Conservation (phyloP, 257 asterid genomes). For the Verbascum thapsus region DNA sequence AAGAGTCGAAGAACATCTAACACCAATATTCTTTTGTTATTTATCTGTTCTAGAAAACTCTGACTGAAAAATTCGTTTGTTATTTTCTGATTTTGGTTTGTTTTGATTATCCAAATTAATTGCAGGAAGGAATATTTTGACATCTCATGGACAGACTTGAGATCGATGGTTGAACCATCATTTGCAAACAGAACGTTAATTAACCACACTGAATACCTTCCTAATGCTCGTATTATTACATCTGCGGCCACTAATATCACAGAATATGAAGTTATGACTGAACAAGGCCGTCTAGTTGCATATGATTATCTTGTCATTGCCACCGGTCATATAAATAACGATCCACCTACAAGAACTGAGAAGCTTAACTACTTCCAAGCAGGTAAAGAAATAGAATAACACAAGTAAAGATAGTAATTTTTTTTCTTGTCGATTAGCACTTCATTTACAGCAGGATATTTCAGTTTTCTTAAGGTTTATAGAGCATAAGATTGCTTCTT, state of each 20-base stretch:
- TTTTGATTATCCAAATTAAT: slow-evolving; percentile 6
- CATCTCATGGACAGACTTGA: slow-evolving; percentile 80
- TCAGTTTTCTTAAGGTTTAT: no score
- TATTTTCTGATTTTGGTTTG: slow-evolving; percentile 1
- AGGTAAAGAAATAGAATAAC: slow-evolving; percentile 43
- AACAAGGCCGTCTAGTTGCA: slow-evolving; percentile 51
- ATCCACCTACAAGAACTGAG: slow-evolving; percentile 47
- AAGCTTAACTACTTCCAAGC: slow-evolving; percentile 57
- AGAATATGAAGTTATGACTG: slow-evolving; percentile 55
- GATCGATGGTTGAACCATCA: slow-evolving; percentile 81
- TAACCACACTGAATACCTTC: slow-evolving; percentile 71
- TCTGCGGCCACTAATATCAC: slow-evolving; percentile 66
- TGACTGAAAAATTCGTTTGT: no score
- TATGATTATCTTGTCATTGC: slow-evolving; percentile 89
- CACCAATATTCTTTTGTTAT: no score
- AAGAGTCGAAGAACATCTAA: no score
- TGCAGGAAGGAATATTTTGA: slow-evolving; percentile 85
- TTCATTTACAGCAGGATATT: no score
- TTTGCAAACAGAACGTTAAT: slow-evolving; percentile 72
- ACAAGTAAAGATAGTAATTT: background rate
- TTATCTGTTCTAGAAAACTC: no score
- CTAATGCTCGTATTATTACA: slow-evolving; percentile 54
- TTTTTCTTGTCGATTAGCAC: no score
- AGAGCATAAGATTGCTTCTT: no score
- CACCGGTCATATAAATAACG: slow-evolving; percentile 65